Base-by-base conservation (phyloP, 2,329 filamentous ascomycete species). In the Diaporthe destruens region DNA sequence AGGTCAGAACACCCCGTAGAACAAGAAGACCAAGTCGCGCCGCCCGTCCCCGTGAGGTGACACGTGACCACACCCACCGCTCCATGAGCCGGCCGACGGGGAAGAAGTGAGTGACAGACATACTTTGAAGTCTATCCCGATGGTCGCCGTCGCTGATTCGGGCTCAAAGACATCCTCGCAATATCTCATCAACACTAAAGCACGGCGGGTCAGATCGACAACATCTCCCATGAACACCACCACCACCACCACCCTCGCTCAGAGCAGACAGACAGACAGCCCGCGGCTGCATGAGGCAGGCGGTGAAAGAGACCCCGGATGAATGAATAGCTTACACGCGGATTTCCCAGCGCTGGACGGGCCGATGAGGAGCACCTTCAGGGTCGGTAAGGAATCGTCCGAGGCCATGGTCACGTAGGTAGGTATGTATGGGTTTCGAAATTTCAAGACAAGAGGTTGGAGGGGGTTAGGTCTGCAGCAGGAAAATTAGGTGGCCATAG, bases 121-220 rank as follows among this genome's bases (percentile, higher is more conserved):
- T 69, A 88, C 87, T 80, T 88, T 87, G 79, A 87, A 89, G 76
- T 89, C 87, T 73, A 89, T 87, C 39, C 87, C 87, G 75, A 89
- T 89, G 3, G 87, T 89, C 7, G 87, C 87, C 8, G 87, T 85
- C 5, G 86, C 85, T 47, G 83, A 84, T 77, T 89, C 87, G 6
- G 86, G 84, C 72, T 89, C 87, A 76, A 88, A 89, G 76, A 88
- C 86, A 77, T 89, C 86, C 74, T 89, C 87, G 78, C 86, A 88
- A 75, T 89, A 89, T 76, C 87, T 82, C 73, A 87, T 84, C 59
- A 89, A 80, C 74, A 89, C 87, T 88, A 36, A 36, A 54, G 20
- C 18, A 5, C 12, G 29, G 32, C 16, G 4, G 42, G 47, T 55
- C 51, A 71, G 51, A 36, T 14, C n/a, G n/a, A 20, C 29, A 16